Conservation (phyloP, 1,139 yeast species). For the Debaryomyces singareniensis region DNA sequence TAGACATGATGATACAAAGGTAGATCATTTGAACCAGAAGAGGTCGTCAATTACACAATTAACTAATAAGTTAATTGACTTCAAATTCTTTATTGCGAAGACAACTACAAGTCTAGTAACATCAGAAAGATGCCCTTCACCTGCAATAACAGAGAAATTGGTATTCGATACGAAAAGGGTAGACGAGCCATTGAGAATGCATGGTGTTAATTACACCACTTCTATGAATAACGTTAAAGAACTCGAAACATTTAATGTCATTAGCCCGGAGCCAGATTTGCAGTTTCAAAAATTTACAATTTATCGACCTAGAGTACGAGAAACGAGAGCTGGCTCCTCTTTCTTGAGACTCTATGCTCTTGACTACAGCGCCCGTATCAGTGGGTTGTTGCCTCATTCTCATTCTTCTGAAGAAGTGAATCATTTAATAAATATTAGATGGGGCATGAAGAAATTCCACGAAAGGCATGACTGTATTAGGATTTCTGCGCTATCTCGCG, state of each 20-base stretch:
- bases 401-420: conserved; percentile 19
- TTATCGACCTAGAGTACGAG: conserved; percentile 18
- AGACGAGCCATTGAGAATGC: no score
- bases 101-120: no score
- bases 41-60: no score
- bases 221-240: no score
- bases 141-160: no score
- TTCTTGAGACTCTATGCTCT: conserved; percentile 43
- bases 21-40: no score
- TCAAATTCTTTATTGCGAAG: no score
- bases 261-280: neutral
- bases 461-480: conserved; percentile 19
- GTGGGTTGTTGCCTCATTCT: conserved; percentile 23
- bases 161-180: no score
- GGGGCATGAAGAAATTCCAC: conserved; percentile 23
- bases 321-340: conserved; percentile 38
- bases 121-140: no score
- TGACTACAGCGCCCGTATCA: conserved; percentile 31
- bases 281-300: neutral
- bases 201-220: no score
- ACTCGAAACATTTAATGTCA: neutral
- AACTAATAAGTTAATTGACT: no score
- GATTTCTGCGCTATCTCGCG: conserved; percentile 32
- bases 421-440: conserved; percentile 10
- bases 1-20: no score